These are phyloP conservation scores for Sporothrix brasiliensis DNA, from an alignment of 2,329 filamentous ascomycete species.

Conservation along the genomic window DNA sequence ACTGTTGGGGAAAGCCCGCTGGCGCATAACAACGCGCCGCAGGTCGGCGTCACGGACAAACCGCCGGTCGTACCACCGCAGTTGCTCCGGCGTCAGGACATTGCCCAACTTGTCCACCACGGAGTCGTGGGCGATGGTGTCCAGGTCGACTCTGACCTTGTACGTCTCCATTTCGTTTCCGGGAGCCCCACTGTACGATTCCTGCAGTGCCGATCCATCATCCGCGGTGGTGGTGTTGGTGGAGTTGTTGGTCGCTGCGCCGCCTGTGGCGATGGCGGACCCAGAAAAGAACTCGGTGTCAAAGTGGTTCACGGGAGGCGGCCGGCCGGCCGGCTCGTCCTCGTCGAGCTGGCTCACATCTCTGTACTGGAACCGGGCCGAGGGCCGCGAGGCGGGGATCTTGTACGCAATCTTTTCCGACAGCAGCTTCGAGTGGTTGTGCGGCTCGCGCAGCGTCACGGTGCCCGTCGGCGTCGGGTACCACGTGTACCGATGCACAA, in stretches of 20 bases:
- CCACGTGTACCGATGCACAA: conserved; percentile 46
- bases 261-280: background rate
- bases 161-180: background rate
- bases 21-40: conserved; percentile 15
- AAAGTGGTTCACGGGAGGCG: background rate
- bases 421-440: conserved; percentile 10
- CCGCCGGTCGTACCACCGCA: background rate
- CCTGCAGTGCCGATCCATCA: background rate
- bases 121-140: background rate
- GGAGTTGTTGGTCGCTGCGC: too few relatives aligned
- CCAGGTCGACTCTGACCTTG: background rate
- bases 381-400: conserved; percentile 30
- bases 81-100: background rate
- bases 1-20: conserved; percentile 6
- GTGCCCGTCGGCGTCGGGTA: conserved; percentile 47
- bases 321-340: background rate
- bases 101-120: background rate
- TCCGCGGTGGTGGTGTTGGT: too few relatives aligned
- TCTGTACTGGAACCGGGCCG: background rate
- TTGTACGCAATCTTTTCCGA: conserved; percentile 7
- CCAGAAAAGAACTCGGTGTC: background rate
- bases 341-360: background rate
- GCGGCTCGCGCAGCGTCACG: conserved; percentile 44
- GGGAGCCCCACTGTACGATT: background rate
- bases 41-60: conserved; percentile 12